A percentile compares a stretch with the other conserved stretches of the same genome.
phyloP scores from a whole-genome alignment of 805 yeast genomes.

The Ogataea kodamae region DNA sequence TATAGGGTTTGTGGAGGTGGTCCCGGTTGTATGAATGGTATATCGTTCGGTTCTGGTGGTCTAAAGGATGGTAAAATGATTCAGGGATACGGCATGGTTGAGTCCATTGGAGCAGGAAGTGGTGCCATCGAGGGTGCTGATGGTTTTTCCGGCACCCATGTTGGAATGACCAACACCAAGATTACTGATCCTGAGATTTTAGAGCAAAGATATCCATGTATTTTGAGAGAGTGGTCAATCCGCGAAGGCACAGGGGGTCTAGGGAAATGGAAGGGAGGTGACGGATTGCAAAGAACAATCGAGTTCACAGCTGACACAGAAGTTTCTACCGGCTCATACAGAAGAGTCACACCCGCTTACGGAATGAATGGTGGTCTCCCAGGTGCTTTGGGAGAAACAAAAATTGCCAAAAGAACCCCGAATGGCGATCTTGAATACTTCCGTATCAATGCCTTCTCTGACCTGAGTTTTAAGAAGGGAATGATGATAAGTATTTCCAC shows the following conservation, averaged over 20 bases:
- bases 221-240: conserved; percentile 42
- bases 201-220: conserved; percentile 50
- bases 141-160: conserved; percentile 51
- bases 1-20: conserved; percentile 83
- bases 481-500: conserved; percentile 4
- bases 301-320: conserved; percentile 41
- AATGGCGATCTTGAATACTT: conserved; percentile 4
- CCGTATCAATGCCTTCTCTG: conserved; percentile 1
- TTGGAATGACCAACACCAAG: conserved; percentile 28
- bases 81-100: conserved; percentile 50
- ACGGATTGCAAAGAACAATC: conserved; percentile 49
- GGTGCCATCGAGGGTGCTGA: conserved; percentile 38
- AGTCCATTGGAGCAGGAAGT: conserved; percentile 54
- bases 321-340: conserved; percentile 45
- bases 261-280: conserved; percentile 49
- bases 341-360: conserved; percentile 52
- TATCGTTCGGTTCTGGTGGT: conserved; percentile 63
- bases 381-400: conserved; percentile 44
- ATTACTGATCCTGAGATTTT: conserved; percentile 55
- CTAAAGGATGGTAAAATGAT: conserved; percentile 3
- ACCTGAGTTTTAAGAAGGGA: neutral
- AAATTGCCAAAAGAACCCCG: conserved; percentile 8
- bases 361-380: conserved; percentile 54
- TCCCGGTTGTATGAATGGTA: conserved; percentile 86
- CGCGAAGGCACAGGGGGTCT: conserved; percentile 47